Evolutionary conservation across 768 basidiomycete genomes (phyloP).

Genomic region (Daedaleopsis nitida): DNA sequence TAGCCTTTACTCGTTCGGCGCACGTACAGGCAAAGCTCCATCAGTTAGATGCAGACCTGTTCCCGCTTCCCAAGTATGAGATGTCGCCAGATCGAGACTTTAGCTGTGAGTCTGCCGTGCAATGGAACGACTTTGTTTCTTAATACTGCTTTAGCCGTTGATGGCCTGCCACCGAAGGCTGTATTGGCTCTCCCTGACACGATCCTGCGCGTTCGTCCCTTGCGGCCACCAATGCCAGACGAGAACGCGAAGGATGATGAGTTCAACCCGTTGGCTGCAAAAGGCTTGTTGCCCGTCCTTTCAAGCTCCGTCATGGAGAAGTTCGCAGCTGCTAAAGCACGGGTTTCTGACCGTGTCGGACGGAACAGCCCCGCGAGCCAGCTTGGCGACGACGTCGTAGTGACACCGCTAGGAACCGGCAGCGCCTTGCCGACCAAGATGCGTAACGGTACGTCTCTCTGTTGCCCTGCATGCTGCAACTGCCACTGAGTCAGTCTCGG

Average conservation of each 20-base stretch:
- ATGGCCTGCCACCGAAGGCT: constrained; percentile 50
- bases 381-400: constrained; percentile 62
- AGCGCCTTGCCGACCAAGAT: constrained; percentile 85
- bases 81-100: constrained; percentile 44
- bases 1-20: constrained; percentile 76
- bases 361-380: constrained; percentile 1
- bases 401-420: constrained; percentile 86
- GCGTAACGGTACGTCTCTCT: constrained; percentile 67
- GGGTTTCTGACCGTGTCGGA: constrained; percentile 27
- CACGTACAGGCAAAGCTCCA: constrained; percentile 73
- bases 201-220: constrained; percentile 49
- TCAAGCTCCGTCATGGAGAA: constrained; percentile 35
- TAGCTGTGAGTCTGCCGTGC: constrained; percentile 13
- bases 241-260: constrained; percentile 28
- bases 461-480: background rate
- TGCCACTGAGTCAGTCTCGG: background rate
- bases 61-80: constrained; percentile 64
- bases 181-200: constrained; percentile 44
- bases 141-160: constrained; percentile 26
- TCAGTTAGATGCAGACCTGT: constrained; percentile 71
- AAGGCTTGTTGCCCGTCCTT: constrained; percentile 18
- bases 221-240: constrained; percentile 41
- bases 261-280: constrained; percentile 32
- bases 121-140: background rate
- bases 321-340: constrained; percentile 42